Conservation (phyloP, 2,329 filamentous ascomycete genomes). For the Magnaporthales sp. region DNA sequence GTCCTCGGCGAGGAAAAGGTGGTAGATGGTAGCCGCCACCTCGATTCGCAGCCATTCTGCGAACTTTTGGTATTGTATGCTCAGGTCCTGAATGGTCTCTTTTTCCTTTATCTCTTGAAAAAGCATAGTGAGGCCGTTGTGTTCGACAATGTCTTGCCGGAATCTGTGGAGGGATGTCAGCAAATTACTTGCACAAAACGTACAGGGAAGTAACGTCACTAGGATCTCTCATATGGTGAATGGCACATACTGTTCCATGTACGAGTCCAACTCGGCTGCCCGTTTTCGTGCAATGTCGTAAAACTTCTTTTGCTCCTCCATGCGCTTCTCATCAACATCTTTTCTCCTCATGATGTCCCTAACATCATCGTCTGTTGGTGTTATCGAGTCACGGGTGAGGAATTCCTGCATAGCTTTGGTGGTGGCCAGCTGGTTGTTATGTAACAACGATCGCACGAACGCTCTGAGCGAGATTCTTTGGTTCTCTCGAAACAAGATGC, state of each 20-base stretch:
- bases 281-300: conserved; percentile 91
- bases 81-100: conserved; percentile 76
- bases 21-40: conserved; percentile 91
- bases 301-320: conserved; percentile 88
- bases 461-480: conserved; percentile 88
- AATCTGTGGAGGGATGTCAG: conserved; percentile 34
- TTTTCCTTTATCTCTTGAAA: conserved; percentile 93
- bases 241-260: conserved; percentile 81
- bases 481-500: conserved; percentile 68
- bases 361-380: conserved; percentile 71
- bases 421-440: conserved; percentile 74
- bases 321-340: conserved; percentile 73
- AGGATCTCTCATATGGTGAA: background rate
- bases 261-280: conserved; percentile 87
- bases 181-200: background rate
- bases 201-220: background rate
- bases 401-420: conserved; percentile 83
- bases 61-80: conserved; percentile 94
- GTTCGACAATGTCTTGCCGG: conserved; percentile 57
- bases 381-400: conserved; percentile 62
- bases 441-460: conserved; percentile 76
- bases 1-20: conserved; percentile 94
- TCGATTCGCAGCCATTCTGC: conserved; percentile 97
- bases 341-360: conserved; percentile 75
- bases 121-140: conserved; percentile 80